Evolutionary conservation across 164 flowering plant species (phyloP).

Genomic region (Aristolochia fimbriata): DNA sequence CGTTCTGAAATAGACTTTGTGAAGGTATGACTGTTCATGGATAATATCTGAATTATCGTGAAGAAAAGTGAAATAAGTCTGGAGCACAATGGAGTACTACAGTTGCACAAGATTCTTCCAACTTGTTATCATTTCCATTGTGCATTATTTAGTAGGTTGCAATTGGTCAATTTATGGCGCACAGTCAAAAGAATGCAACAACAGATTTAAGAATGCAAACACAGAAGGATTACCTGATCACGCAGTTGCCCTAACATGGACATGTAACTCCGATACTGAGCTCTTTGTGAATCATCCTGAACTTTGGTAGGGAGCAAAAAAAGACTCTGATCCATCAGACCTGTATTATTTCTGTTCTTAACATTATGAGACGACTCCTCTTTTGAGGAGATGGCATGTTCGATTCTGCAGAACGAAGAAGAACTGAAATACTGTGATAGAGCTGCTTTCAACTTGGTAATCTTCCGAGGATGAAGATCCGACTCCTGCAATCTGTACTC

Average conservation of each 20-base stretch:
- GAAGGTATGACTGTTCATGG: conserved; percentile 54
- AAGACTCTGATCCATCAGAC: conserved; percentile 19
- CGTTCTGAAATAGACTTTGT: conserved; percentile 71
- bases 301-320: conserved; percentile 46
- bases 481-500: conserved; percentile 43
- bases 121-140: no score
- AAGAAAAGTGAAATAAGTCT: neutral
- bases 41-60: conserved; percentile 39
- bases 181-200: no score
- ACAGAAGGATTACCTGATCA: conserved; percentile 40
- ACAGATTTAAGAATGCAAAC: no score
- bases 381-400: conserved; percentile 16
- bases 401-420: conserved; percentile 37
- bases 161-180: no score
- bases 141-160: no score
- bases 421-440: conserved; percentile 47
- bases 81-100: no score
- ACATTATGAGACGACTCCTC: conserved; percentile 5
- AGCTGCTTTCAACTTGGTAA: conserved; percentile 31
- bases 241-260: conserved; percentile 46
- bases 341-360: conserved; percentile 11
- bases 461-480: conserved; percentile 30
- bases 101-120: no score
- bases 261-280: conserved; percentile 40
- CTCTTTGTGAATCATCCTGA: conserved; percentile 37